A percentile compares a stretch with the other conserved stretches of the same genome.
These are phyloP conservation scores for Lichtheimia ramosa DNA, from an alignment of 371 early-diverging fungal genomes.

Conservation along the genomic window DNA sequence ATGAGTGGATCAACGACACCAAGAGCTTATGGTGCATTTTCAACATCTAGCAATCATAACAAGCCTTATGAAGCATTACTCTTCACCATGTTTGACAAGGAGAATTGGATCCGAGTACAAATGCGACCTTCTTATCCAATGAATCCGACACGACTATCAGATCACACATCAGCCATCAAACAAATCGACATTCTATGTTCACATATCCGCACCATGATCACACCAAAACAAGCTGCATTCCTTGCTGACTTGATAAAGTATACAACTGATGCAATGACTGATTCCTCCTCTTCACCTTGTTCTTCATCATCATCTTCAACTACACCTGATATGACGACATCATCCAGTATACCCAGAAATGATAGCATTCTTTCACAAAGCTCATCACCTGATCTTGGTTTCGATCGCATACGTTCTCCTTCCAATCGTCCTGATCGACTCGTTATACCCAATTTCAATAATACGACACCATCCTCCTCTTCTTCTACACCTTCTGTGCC, in stretches of 20 bases:
- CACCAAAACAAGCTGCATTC: conserved; percentile 36
- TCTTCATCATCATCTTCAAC: background rate
- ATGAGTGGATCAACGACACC: conserved; percentile 40
- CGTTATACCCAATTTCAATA: too few species aligned
- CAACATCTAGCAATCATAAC: background rate
- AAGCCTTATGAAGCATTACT: conserved; percentile 41
- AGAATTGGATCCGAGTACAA: conserved; percentile 37
- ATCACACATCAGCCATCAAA: conserved; percentile 15
- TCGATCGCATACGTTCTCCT: too few species aligned
- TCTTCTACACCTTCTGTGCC: conserved; percentile 6
- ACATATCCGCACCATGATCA: conserved; percentile 26
- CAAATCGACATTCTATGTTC: conserved; percentile 33
- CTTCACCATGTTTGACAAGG: conserved; percentile 38
- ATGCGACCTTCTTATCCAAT: conserved; percentile 29
- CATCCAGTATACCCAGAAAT: background rate
- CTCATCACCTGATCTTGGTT: too few species aligned
- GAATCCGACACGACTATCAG: background rate
- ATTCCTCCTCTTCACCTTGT: background rate
- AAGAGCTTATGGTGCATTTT: conserved; percentile 8
- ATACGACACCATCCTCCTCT: background rate
- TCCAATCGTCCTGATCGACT: too few species aligned
- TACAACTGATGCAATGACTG: conserved; percentile 2
- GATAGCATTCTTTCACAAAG: too few species aligned
- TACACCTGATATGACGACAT: background rate
- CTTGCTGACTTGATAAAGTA: conserved; percentile 29